These are phyloP conservation scores for Oemleria cerasiformis DNA, from an alignment of 306 rosid species.

Conservation along the genomic window DNA sequence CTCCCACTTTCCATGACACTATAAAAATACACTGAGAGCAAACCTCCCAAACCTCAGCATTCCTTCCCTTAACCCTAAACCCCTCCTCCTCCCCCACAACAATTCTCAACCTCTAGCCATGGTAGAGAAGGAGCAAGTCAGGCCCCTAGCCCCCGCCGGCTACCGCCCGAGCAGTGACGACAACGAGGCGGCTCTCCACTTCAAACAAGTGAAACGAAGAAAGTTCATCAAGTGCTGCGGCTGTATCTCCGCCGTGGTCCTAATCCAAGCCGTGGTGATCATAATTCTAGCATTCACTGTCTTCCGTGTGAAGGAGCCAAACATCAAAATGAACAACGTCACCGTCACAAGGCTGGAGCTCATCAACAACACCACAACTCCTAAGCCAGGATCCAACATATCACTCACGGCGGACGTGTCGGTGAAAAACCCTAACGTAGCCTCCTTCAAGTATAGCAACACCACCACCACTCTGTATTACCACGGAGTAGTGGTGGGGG, in stretches of 20 bases:
- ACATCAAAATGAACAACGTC: conserved; percentile 44
- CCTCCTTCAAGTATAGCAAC: conserved; percentile 53
- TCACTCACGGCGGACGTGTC: conserved; percentile 52
- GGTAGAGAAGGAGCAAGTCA: conserved; percentile 49
- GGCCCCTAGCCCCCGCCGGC: conserved; percentile 39
- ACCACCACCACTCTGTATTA: conserved; percentile 52
- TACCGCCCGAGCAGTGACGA: conserved; percentile 22
- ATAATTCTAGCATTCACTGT: conserved; percentile 44
- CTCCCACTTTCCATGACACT: neutral
- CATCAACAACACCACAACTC: conserved; percentile 26
- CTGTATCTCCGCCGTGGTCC: conserved; percentile 15
- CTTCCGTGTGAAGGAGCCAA: conserved; percentile 49
- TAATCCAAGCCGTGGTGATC: conserved; percentile 24
- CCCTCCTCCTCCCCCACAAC: neutral
- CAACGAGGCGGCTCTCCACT: neutral
- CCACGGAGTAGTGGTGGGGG: conserved; percentile 41
- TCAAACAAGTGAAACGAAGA: conserved; percentile 2
- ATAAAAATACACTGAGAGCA: neutral
- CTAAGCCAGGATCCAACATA: conserved; percentile 43
- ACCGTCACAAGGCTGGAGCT: conserved; percentile 35
- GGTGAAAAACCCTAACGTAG: conserved; percentile 53
- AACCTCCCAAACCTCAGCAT: neutral
- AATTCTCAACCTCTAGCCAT: conserved; percentile 12
- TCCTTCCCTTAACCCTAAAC: neutral
- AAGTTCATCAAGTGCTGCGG: conserved; percentile 42